Evolutionary conservation across 2,329 filamentous ascomycete genomes (phyloP).

Genomic region (Stemphylium beticola): DNA sequence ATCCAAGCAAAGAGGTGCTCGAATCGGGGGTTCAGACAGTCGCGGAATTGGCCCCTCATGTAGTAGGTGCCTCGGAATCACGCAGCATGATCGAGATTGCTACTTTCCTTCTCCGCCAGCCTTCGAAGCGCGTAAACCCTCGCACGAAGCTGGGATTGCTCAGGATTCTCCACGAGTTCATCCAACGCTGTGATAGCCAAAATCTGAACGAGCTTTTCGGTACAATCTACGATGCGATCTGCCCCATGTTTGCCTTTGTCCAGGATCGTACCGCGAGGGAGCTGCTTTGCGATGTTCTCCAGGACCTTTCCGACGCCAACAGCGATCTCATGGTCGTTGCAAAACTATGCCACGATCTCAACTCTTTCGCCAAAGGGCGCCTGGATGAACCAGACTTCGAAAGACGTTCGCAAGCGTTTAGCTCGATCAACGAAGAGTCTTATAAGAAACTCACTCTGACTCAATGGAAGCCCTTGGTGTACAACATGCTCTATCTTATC

Average conservation of each 20-base stretch:
- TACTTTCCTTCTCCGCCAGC: slow-evolving; percentile 81
- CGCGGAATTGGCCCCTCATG: slow-evolving; percentile 66
- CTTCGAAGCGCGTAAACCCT: slow-evolving; percentile 80
- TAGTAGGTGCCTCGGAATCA: slow-evolving; percentile 61
- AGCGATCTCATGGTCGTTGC: slow-evolving; percentile 67
- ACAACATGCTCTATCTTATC: slow-evolving; percentile 89
- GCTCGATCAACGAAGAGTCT: slow-evolving; percentile 68
- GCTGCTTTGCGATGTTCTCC: slow-evolving; percentile 74
- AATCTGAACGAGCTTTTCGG: slow-evolving; percentile 65
- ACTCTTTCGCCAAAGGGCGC: slow-evolving; percentile 73
- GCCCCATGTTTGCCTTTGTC: slow-evolving; percentile 88
- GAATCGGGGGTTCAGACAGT: slow-evolving; percentile 80
- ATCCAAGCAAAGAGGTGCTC: slow-evolving; percentile 74
- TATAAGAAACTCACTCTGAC: slow-evolving; percentile 66
- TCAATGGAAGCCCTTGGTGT: slow-evolving; percentile 86
- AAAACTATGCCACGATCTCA: slow-evolving; percentile 76
- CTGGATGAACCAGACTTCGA: slow-evolving; percentile 91
- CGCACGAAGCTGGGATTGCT: slow-evolving; percentile 83
- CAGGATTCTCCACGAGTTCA: slow-evolving; percentile 79
- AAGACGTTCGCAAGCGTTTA: slow-evolving; percentile 77
- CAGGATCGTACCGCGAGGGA: slow-evolving; percentile 79
- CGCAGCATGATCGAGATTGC: slow-evolving; percentile 80
- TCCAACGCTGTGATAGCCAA: slow-evolving; percentile 67
- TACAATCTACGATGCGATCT: slow-evolving; percentile 74
- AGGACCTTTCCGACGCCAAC: slow-evolving; percentile 71